These are phyloP conservation scores for Glycyrrhiza uralensis DNA, from an alignment of 306 rosid genomes.

Conservation along the genomic window DNA sequence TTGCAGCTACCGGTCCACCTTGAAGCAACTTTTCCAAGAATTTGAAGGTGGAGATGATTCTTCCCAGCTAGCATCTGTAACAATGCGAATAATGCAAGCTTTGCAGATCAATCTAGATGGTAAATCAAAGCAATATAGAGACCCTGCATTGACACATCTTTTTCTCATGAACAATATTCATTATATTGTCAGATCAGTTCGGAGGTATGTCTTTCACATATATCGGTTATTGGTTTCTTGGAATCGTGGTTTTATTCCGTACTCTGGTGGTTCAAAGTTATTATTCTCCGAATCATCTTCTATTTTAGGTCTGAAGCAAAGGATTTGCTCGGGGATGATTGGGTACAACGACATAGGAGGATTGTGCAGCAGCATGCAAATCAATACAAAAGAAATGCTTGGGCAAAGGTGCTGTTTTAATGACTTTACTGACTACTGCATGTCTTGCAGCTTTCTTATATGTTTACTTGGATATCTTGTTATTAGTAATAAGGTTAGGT, in stretches of 20 bases:
- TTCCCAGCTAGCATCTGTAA: constrained; percentile 83
- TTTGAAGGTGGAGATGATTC: constrained; percentile 64
- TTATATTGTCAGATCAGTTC: constrained; percentile 92
- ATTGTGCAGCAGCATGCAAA: constrained; percentile 97
- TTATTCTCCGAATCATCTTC: not conserved
- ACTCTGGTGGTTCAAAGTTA: not conserved
- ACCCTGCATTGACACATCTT: constrained; percentile 73
- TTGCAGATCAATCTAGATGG: constrained; percentile 92
- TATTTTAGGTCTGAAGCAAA: constrained; percentile 91
- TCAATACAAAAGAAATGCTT: constrained; percentile 86
- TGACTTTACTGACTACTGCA: not conserved
- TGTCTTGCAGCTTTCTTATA: constrained; percentile 10
- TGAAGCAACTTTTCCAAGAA: constrained; percentile 95
- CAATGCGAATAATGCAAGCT: constrained; percentile 95
- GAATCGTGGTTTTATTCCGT: constrained; percentile 18
- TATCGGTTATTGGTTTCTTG: constrained; percentile 9
- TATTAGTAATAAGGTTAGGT: not conserved
- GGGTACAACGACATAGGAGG: constrained; percentile 94
- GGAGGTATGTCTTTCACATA: constrained; percentile 52
- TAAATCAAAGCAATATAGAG: constrained; percentile 92
- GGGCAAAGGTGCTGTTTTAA: constrained; percentile 75
- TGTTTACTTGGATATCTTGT: constrained; percentile 6
- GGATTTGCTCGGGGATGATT: constrained; percentile 97
- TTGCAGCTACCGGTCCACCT: constrained; percentile 86
- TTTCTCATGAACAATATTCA: constrained; percentile 98